These are phyloP conservation scores for Didymosphaeria variabile DNA, from an alignment of 2,329 filamentous ascomycete genomes.

Conservation along the genomic window DNA sequence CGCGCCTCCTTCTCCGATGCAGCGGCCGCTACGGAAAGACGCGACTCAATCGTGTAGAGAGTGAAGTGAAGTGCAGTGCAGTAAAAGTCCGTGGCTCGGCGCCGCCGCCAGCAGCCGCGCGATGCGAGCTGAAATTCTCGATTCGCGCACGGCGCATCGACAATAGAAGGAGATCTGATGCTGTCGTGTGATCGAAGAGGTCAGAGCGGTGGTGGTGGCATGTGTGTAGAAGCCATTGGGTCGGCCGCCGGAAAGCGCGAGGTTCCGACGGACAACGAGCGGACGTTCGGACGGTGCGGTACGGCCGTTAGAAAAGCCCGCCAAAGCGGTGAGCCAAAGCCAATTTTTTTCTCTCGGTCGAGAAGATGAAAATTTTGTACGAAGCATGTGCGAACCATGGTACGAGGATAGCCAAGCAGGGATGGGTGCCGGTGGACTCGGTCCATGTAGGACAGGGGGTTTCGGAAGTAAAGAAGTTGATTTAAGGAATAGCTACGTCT, in stretches of 20 bases:
- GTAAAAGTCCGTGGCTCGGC: background rate
- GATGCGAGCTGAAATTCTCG: background rate
- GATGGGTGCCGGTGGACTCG: background rate
- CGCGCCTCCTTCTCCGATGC: background rate
- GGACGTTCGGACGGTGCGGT: background rate
- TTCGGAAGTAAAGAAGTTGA: background rate
- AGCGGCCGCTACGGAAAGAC: background rate
- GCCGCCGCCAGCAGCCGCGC: too few species aligned
- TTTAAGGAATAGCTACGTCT: slow-evolving; percentile 11
- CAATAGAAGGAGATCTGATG: background rate
- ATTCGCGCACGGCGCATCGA: background rate
- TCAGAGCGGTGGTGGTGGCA: background rate
- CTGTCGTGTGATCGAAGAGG: background rate
- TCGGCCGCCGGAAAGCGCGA: background rate
- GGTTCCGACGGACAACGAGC: slow-evolving; percentile 7
- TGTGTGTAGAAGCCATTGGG: background rate
- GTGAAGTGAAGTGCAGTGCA: background rate
- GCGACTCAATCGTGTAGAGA: background rate
- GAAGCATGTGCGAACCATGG: background rate
- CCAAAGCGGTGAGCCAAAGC: background rate
- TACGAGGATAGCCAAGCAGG: background rate
- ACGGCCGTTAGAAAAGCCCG: background rate
- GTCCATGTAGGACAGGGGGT: too few species aligned
- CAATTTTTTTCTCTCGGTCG: background rate
- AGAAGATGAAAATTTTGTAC: background rate